Evolutionary conservation across 768 basidiomycete species (phyloP), one percentile per base, ranked within the genome.

Genomic region (Russula ochroleuca): DNA sequence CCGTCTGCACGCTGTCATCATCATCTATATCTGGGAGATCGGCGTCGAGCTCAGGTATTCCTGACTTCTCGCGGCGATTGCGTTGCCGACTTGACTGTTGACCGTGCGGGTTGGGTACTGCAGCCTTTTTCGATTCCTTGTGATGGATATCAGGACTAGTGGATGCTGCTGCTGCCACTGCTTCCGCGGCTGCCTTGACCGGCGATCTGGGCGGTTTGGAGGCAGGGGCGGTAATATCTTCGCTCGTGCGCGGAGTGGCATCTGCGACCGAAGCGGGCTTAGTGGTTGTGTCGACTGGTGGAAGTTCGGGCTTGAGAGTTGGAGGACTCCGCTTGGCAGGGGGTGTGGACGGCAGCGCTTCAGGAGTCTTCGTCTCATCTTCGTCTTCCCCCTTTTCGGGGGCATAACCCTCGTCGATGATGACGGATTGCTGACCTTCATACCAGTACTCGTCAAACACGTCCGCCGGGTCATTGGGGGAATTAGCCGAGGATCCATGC

Each of bases 381-480:
- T 81, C 81, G 14, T 73, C 75, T 38, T 72, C 77, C 60, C 82
- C 84, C 8, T 85, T 85, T 6, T 83, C 59, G 21, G 41, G 35
- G 33, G 45, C 41, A 43, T n/a, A n/a, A n/a, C n/a, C 28, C 28
- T 28, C 28, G 5, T 88, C 90, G 50, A 92, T 74, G 57, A 92
- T 75, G 64, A 94, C 80, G 2, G 91, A 92, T 74, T 91, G 80
- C 19, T 90, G 80, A 13, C 91, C 93, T 74, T 92, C 92, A 81
- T 92, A 97, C 51, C 90, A 92, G 75, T 97, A 97, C 3, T 92
- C 94, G 74, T 94, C 94, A 71, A 95, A 97, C 35, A 95, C 85
- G 73, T 94, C 92, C n/a, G 85, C 77, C 28, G 72, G 75, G 7
- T 87, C 81, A 28, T 87, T 84, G 13, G 74, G 74, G 2, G 76